Evolutionary conservation across 225 moss, liverwort and hornwort genomes (phyloP), one percentile per base, ranked within the genome.

Genomic region (Polytrichum formosum): DNA sequence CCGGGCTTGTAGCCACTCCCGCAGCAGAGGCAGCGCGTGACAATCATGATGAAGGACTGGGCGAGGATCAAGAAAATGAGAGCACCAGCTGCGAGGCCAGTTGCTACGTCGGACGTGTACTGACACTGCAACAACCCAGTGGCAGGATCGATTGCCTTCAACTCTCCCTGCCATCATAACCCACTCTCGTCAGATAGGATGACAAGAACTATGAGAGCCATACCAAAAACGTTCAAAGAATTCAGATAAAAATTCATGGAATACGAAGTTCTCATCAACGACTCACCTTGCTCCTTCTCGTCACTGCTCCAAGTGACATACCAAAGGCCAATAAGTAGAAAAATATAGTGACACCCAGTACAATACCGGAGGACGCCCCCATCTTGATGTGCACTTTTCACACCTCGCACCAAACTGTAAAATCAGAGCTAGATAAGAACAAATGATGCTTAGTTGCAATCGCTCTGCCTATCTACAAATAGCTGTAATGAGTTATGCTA

Each of bases 11-110:
- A 79, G 20, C 78, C 81, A 35, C 89, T 82, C 20, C 89, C 89
- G 54, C 86, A 89, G 4, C 86, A 89, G 1, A 89, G 80, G 58
- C 89, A 89, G 6, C 79, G 83, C 1, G 89, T 89, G 8, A 81
- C 86, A 35, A 85, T 6, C 86, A 85, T 83, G 59, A 86, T 73
- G 23, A 89, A 16, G 2, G 71, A 54, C 72, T 89, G 86, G 63
- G 80, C 81, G 23, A 86, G 1, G 21, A 81, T 2, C 73, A 89
- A 69, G 37, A 83, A 81, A 28, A 89, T 33, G 29, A 89, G 70
- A 17, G 86, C 67, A 25, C 74, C 83, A 26, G 78, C 81, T 23
- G 85, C 89, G 63, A 83, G 63, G 46, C 86, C 86, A 0, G 89
- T 85, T 55, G 86, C 76, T 2, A 78, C 23, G 13, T 83, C 83